A percentile compares a stretch with the other conserved stretches of the same genome.
These are phyloP conservation scores for Hyphodiscus hymeniophilus DNA, from an alignment of 495 filamentous ascomycete species.

Conservation along the genomic window DNA sequence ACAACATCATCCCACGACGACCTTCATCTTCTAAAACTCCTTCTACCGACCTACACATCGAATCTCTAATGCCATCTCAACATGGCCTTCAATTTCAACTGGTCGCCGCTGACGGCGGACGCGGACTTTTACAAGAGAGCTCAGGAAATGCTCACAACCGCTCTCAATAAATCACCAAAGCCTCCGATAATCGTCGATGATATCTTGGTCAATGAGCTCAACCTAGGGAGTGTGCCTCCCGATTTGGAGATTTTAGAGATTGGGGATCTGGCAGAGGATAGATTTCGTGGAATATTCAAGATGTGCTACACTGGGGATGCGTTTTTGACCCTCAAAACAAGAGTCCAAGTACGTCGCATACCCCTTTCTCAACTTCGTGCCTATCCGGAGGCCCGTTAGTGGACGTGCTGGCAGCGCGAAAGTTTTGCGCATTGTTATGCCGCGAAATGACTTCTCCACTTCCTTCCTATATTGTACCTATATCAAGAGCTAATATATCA, in stretches of 20 bases:
- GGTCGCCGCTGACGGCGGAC: constrained; percentile 95
- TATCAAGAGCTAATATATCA: constrained; percentile 40
- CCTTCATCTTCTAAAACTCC: not conserved
- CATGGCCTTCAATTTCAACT: constrained; percentile 99
- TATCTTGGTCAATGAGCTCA: constrained; percentile 95
- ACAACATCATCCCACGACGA: constrained; percentile 5
- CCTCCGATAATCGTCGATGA: constrained; percentile 99
- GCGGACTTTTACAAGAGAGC: constrained; percentile 83
- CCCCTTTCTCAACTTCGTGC: not conserved
- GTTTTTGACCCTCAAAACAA: constrained; percentile 85
- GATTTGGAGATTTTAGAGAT: constrained; percentile 95
- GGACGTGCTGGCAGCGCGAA: not conserved
- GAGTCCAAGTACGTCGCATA: constrained; percentile 61
- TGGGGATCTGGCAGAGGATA: constrained; percentile 91
- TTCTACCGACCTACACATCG: not conserved
- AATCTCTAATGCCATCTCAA: constrained; percentile 29
- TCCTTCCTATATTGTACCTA: not conserved
- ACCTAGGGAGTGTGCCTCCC: constrained; percentile 84
- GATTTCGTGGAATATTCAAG: constrained; percentile 96
- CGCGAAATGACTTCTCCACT: not conserved
- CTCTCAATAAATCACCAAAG: constrained; percentile 96
- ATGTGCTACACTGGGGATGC: constrained; percentile 97
- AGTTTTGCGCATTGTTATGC: constrained; percentile 9
- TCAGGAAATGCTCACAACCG: constrained; percentile 86
- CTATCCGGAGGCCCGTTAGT: not conserved